These are phyloP conservation scores for Backusella parvicylindrica DNA, from an alignment of 192 early-diverging fungal genomes.

Conservation along the genomic window DNA sequence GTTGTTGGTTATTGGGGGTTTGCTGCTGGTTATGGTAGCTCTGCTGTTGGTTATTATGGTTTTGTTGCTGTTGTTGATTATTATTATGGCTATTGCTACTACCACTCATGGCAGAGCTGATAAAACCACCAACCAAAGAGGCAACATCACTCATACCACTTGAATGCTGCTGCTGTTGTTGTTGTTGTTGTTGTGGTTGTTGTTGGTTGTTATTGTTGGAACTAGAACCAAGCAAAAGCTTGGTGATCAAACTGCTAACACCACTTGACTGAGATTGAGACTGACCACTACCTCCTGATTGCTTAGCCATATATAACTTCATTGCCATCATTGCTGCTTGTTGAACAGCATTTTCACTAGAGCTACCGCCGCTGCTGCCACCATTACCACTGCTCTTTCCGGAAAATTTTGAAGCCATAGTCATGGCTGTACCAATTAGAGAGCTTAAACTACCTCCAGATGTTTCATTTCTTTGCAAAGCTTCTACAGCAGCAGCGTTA, in stretches of 20 bases:
- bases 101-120: not conserved
- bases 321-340: conserved; percentile 32
- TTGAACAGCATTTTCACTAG: conserved; percentile 13
- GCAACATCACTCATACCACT: conserved; percentile 8
- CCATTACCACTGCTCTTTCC: not conserved
- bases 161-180: not conserved
- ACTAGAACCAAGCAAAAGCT: conserved; percentile 13
- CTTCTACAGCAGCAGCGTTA: conserved; percentile 29
- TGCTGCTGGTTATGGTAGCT: not conserved
- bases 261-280: not conserved
- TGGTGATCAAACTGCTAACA: conserved; percentile 15
- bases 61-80: not conserved
- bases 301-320: conserved; percentile 33
- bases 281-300: not conserved
- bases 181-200: not conserved
- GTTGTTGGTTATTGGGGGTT: not conserved
- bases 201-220: conserved; percentile 9
- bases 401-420: conserved; percentile 27
- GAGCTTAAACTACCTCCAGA: conserved; percentile 13
- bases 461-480: conserved; percentile 14
- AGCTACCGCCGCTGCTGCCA: conserved; percentile 5
- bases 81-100: too few relatives aligned
- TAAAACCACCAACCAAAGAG: not conserved
- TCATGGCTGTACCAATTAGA: conserved; percentile 33
- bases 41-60: not conserved